Base-by-base conservation (phyloP, 306 rosid genomes). In the Vigna nakashimae region DNA sequence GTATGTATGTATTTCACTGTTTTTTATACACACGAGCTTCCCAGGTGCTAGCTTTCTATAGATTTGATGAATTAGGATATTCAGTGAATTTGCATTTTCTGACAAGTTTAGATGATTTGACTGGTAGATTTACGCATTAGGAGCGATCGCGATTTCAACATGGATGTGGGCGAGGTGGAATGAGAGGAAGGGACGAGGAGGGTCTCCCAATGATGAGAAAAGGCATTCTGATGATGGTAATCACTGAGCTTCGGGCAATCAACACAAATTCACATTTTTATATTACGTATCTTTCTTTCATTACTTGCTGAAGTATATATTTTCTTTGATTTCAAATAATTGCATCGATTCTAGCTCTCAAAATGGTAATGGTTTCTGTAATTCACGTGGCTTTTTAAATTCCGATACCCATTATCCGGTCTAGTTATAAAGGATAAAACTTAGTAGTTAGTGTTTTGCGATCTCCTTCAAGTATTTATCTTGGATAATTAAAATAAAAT, bases 101-200 rank as follows among this genome's bases (percentile, higher is more conserved):
- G 38, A 68, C 18, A 18, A 65, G 24, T 8, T 75, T 74, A 40
- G 62, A 63, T 22, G 15, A 24, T 80, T 57, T 49, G 16, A 65
- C 62, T 74, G 30, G 30, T 87, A 95, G 99, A 92, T 91, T 72
- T 92, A 88, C 60, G 97, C 96, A 38, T 64, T 95, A 2, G 97
- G 93, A 34, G 93, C 87, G 67, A 49, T 85, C 83, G 78, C 92
- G 38, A 71, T 94, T 63, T 78, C 86, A 65, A 83, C 76, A 83
- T 94, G 98, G 98, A 32, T 86, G 43, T 89, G 91, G 96, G 94
- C 92, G 71, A 89, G 90, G 86, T 94, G 97, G 97, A 90, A 84
- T 34, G 98, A 92, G 84, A 92, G 93, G 84, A 87, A 80, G 84
- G 85, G 52, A 4, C 72, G 53, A 63, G 90, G 90, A 62, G 74